Percentiles rank a stretch among this genome's conserved stretches.
These are phyloP conservation scores for Colletotrichum musae DNA, from an alignment of 2,329 filamentous ascomycete genomes.

Conservation along the genomic window DNA sequence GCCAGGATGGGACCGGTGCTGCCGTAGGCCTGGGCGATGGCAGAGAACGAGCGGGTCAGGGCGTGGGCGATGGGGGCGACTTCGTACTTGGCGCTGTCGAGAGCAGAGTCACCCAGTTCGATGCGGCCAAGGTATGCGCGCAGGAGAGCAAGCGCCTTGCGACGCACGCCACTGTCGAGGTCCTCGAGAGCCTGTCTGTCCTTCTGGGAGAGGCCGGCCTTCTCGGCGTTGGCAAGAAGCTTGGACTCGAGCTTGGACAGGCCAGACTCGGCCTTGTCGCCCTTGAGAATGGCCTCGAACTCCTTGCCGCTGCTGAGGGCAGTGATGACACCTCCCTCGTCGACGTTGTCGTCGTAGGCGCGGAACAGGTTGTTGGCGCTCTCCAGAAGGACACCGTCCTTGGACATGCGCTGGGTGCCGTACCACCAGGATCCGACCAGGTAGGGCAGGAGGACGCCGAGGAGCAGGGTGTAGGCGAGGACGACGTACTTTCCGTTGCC, in stretches of 20 bases:
- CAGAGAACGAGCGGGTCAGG: constrained; percentile 87
- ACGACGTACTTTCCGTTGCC: constrained; percentile 97
- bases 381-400: constrained; percentile 92
- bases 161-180: constrained; percentile 82
- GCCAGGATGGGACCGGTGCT: constrained; percentile 86
- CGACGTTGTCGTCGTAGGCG: constrained; percentile 89
- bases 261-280: constrained; percentile 83
- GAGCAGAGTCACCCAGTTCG: constrained; percentile 82
- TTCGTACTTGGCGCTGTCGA: constrained; percentile 91
- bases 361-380: constrained; percentile 96
- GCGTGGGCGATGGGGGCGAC: constrained; percentile 88
- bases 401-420: constrained; percentile 91
- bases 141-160: constrained; percentile 89
- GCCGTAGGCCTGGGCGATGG: constrained; percentile 90
- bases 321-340: constrained; percentile 83
- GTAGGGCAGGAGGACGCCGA: constrained; percentile 93
- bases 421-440: constrained; percentile 99
- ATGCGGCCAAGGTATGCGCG: constrained; percentile 96
- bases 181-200: constrained; percentile 84
- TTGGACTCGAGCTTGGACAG: constrained; percentile 88
- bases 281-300: constrained; percentile 82
- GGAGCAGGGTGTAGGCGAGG: constrained; percentile 87
- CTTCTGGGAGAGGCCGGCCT: constrained; percentile 76
- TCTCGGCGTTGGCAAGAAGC: constrained; percentile 70
- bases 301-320: constrained; percentile 90